These are phyloP conservation scores for Gaultheria prostrata DNA, from an alignment of 148 eudicot species.

Conservation along the genomic window DNA sequence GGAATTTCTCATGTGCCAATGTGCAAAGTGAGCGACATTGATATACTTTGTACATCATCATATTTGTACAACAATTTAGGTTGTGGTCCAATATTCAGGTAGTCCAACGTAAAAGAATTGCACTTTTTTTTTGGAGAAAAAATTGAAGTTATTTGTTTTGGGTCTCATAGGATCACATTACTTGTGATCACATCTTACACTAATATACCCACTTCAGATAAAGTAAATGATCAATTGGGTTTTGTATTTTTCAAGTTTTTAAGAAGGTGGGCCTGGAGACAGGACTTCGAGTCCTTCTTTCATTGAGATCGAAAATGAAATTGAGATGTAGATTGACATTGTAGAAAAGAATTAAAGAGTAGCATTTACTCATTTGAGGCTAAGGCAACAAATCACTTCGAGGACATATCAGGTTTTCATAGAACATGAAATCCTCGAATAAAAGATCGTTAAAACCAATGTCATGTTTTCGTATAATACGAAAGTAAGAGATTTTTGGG, in stretches of 20 bases:
- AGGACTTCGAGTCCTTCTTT: neutral
- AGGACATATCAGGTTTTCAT: neutral
- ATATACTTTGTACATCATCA: neutral
- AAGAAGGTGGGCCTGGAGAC: neutral
- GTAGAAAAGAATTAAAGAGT: no score
- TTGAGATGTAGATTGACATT: no score
- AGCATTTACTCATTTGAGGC: neutral
- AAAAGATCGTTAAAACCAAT: no score
- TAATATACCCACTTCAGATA: neutral
- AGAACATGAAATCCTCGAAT: no score
- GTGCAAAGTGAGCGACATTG: neutral
- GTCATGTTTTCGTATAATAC: no score
- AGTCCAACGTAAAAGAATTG: neutral
- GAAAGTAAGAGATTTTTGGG: no score
- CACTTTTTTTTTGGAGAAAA: neutral
- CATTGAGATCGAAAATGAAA: no score
- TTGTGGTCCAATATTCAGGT: conserved; percentile 1
- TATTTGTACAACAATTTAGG: neutral
- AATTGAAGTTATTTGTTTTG: neutral
- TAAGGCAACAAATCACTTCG: neutral
- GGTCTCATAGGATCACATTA: neutral
- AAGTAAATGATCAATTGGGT: neutral
- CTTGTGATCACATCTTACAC: neutral
- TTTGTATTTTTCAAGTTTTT: neutral
- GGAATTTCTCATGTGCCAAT: neutral